These are phyloP conservation scores for Camelina hispida DNA, from an alignment of 345 rosid genomes.

Conservation along the genomic window DNA sequence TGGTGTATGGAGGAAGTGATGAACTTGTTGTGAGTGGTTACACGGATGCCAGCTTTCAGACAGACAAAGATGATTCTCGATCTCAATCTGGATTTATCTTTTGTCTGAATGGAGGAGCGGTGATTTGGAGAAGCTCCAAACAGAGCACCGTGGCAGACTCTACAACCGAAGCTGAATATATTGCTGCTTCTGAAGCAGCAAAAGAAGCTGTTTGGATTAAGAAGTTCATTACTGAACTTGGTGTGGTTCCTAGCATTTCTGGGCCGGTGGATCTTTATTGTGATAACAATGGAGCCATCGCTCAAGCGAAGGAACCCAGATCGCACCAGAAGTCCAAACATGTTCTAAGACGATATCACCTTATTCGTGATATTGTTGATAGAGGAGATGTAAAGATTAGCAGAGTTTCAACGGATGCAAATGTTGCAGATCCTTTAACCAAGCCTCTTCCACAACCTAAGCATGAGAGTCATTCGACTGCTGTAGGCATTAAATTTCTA, in stretches of 20 bases:
- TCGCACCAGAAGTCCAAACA: slow-evolving; percentile 11
- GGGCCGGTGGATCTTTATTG: not conserved
- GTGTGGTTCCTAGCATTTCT: not conserved
- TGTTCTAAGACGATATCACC: not conserved
- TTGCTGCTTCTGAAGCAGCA: not conserved
- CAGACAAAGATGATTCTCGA: not conserved
- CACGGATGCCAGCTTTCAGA: slow-evolving; percentile 1
- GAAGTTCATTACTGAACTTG: not conserved
- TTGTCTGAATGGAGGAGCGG: not conserved
- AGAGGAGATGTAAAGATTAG: slow-evolving; percentile 5
- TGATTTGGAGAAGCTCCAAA: not conserved
- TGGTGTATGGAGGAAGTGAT: not conserved
- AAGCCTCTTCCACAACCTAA: no score
- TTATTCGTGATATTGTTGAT: not conserved
- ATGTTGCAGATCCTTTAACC: no score
- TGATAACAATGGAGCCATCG: not conserved
- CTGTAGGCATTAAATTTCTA: no score
- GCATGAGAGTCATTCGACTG: no score
- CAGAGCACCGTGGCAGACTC: not conserved
- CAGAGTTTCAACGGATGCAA: no score
- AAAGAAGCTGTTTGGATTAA: not conserved
- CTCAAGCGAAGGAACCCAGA: not conserved
- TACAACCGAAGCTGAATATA: not conserved
- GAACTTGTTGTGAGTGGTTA: not conserved
- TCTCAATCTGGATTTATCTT: not conserved